These are phyloP conservation scores for Hibiscus tridactylites DNA, from an alignment of 345 rosid genomes.

Conservation along the genomic window DNA sequence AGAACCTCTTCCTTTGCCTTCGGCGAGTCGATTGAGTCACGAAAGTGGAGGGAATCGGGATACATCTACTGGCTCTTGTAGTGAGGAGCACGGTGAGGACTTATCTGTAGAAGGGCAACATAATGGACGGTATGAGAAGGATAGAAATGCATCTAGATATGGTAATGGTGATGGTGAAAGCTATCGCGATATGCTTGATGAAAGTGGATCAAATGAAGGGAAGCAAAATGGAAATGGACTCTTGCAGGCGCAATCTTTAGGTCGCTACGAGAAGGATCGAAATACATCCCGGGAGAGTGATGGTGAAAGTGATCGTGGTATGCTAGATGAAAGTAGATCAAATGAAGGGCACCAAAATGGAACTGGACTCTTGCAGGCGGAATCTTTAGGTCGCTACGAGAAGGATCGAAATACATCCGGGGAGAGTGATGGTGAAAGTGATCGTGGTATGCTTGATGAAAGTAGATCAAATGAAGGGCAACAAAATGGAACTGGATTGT, in stretches of 20 bases:
- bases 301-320: background rate
- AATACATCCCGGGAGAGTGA: background rate
- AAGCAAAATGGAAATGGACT: constrained; percentile 8
- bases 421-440: background rate
- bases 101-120: constrained; percentile 12
- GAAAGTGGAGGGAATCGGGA: background rate
- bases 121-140: background rate
- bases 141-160: background rate
- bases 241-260: background rate
- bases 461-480: constrained; percentile 6
- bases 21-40: background rate
- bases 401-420: background rate
- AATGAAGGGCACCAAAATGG: constrained; percentile 12
- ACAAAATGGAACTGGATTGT: constrained; percentile 14
- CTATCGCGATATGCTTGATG: too few relatives aligned
- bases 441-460: too few relatives aligned
- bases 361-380: too few relatives aligned
- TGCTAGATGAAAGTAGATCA: too few relatives aligned
- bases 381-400: background rate
- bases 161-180: background rate
- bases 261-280: background rate
- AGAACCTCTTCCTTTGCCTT: background rate
- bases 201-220: background rate
- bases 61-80: background rate
- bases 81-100: constrained; percentile 6